A percentile compares a stretch with the other conserved stretches of the same genome.
These are phyloP conservation scores for Arabidopsis suecica DNA, from an alignment of 345 rosid genomes.

Conservation along the genomic window DNA sequence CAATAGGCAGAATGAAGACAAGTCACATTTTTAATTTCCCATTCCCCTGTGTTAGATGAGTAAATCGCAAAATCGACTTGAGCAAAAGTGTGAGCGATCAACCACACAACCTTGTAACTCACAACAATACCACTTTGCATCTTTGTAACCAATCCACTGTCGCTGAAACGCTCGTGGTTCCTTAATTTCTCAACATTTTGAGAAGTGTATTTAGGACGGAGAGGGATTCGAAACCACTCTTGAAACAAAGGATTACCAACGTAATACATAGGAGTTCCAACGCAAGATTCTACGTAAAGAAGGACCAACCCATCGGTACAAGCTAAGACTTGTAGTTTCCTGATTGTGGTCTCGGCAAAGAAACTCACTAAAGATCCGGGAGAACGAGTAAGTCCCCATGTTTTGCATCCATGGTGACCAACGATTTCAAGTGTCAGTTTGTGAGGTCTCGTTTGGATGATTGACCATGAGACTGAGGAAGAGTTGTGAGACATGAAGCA, in stretches of 20 bases:
- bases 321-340: constrained; percentile 3
- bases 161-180: background rate
- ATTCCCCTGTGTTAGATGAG: constrained; percentile 23
- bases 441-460: constrained; percentile 19
- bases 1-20: background rate
- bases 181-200: background rate
- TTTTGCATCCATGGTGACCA: constrained; percentile 24
- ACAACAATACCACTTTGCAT: constrained; percentile 1
- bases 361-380: constrained; percentile 12
- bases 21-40: background rate
- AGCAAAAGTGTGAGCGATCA: background rate
- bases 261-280: constrained; percentile 2
- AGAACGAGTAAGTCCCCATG: constrained; percentile 11
- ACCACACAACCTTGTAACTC: constrained; percentile 38
- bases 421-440: constrained; percentile 31
- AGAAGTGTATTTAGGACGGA: background rate
- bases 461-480: constrained; percentile 27
- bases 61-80: background rate
- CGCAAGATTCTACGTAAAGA: background rate
- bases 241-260: constrained; percentile 18
- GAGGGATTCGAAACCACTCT: constrained; percentile 29
- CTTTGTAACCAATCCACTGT: constrained; percentile 30
- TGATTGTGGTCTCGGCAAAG: background rate
- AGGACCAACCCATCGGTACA: constrained; percentile 29
- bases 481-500: constrained; percentile 22